phyloP scores from a whole-genome alignment of 2,329 filamentous ascomycete genomes.

The Orbilia blumenaviensis region DNA sequence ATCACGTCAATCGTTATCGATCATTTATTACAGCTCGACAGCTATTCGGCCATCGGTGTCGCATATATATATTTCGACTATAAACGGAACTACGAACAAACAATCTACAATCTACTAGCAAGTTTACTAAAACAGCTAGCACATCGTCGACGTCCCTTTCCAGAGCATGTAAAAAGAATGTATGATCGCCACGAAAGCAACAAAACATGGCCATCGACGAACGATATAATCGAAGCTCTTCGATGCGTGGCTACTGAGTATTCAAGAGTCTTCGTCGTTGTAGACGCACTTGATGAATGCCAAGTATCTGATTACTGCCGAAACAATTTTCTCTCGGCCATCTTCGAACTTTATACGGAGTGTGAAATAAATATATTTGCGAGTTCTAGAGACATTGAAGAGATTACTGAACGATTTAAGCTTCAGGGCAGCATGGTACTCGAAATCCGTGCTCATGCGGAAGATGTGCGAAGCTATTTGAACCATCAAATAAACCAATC shows the following conservation, averaged over 20 bases:
- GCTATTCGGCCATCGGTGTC: constrained; percentile 54
- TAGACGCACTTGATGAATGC: constrained; percentile 47
- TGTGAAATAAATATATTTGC: background rate
- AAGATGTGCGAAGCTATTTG: too few species aligned
- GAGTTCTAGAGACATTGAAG: too few species aligned
- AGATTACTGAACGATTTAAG: too few species aligned
- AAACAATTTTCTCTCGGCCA: background rate
- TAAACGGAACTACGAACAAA: background rate
- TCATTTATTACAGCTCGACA: constrained; percentile 59
- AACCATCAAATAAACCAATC: too few species aligned
- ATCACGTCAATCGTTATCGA: constrained; percentile 63
- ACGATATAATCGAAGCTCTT: background rate
- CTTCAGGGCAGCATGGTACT: too few species aligned
- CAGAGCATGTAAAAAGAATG: constrained; percentile 58
- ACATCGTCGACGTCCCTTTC: constrained; percentile 56
- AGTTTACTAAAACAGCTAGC: constrained; percentile 1
- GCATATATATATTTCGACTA: constrained; percentile 2
- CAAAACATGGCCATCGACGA: too few species aligned
- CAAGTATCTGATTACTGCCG: background rate
- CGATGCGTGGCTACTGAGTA: background rate
- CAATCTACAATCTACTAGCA: background rate
- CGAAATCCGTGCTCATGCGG: too few species aligned
- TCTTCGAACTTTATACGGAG: background rate
- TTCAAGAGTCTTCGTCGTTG: constrained; percentile 28
- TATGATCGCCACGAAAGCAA: constrained; percentile 55